Percentiles rank a stretch among this genome's conserved stretches.
phyloP scores from a whole-genome alignment of 495 filamentous ascomycete species.

The Xanthoparmelia taractica region DNA sequence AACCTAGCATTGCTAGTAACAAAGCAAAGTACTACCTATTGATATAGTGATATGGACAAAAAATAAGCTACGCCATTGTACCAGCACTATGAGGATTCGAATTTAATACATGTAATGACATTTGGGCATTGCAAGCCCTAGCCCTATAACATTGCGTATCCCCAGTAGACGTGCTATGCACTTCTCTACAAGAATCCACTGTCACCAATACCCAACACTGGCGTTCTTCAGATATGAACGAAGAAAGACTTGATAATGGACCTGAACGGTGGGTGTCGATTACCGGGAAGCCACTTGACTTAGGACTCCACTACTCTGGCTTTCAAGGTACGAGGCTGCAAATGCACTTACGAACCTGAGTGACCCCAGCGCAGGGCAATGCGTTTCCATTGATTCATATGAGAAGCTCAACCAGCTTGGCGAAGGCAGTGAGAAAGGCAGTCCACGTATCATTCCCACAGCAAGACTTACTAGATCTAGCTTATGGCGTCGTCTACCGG shows the following conservation, averaged over 20 bases:
- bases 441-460: neutral
- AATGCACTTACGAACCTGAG: neutral
- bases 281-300: conserved; percentile 31
- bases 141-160: too few relatives aligned
- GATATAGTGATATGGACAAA: too few relatives aligned
- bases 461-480: conserved; percentile 20
- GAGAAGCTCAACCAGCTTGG: conserved; percentile 39
- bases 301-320: conserved; percentile 24
- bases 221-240: neutral
- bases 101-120: too few relatives aligned
- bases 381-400: conserved; percentile 33
- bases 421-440: conserved; percentile 35
- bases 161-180: too few relatives aligned
- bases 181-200: too few relatives aligned
- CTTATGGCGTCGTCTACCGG: conserved; percentile 40
- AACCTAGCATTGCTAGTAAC: too few relatives aligned
- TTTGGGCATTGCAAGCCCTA: too few relatives aligned
- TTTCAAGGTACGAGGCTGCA: conserved; percentile 29
- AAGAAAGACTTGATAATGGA: neutral
- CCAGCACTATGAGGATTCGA: too few relatives aligned
- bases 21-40: too few relatives aligned
- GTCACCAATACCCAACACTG: too few relatives aligned
- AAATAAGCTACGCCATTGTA: too few relatives aligned
- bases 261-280: conserved; percentile 34
- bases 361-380: conserved; percentile 30